Evolutionary conservation across 2,329 filamentous ascomycete genomes (phyloP).

Genomic region (Cercospora nicotianae): DNA sequence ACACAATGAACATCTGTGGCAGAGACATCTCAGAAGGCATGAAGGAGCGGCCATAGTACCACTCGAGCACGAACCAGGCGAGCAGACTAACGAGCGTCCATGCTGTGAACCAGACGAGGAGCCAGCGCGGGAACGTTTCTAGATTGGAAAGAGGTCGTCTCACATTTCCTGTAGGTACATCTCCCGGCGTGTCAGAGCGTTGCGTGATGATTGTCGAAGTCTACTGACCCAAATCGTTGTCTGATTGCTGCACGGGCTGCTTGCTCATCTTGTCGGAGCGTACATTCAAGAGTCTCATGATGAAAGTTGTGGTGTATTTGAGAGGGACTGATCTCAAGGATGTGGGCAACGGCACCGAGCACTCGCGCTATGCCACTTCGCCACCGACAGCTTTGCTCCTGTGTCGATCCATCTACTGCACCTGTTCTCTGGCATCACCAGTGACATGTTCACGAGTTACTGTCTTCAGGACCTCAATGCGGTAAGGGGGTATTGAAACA

Average conservation of each 20-base stretch:
- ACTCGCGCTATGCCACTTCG: neutral
- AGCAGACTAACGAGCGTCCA: neutral
- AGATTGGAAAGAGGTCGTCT: neutral
- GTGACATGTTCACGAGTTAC: neutral
- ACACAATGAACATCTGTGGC: neutral
- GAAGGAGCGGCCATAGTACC: neutral
- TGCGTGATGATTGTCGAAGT: neutral
- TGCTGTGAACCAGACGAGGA: neutral
- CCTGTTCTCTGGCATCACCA: neutral
- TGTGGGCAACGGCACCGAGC: neutral
- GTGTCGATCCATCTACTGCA: neutral
- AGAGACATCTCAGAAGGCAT: neutral
- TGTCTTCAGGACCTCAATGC: neutral
- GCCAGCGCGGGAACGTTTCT: neutral
- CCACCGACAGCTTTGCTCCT: neutral
- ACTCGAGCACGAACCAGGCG: neutral
- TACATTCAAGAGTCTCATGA: neutral
- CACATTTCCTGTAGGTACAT: neutral
- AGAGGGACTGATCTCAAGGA: neutral
- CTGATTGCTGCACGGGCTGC: neutral
- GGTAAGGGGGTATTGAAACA: neutral
- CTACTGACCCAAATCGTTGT: neutral
- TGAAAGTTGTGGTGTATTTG: neutral
- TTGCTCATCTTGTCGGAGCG: neutral
- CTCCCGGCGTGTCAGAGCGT: neutral